A percentile compares a stretch with the other conserved stretches of the same genome.
Conservation (phyloP, 768 basidiomycete species). For the Termitomyces heimii region DNA sequence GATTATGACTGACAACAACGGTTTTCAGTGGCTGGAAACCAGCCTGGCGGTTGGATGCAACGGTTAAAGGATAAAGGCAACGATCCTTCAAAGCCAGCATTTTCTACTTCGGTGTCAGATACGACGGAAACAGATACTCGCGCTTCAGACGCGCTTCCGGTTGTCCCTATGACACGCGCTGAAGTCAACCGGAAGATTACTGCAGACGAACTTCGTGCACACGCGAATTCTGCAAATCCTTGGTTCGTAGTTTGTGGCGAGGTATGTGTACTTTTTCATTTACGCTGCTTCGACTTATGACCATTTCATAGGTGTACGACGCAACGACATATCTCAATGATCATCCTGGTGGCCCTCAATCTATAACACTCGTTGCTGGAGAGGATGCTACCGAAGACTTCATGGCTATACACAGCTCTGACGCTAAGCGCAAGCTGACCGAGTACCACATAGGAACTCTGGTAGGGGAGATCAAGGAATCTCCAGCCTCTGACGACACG, state of each 20-base stretch:
- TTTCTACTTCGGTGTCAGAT: constrained; percentile 13
- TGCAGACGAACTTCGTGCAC: not conserved
- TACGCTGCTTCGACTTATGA: not conserved
- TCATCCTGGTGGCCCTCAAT: constrained; percentile 54
- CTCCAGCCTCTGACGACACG: constrained; percentile 8
- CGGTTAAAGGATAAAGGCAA: constrained; percentile 39
- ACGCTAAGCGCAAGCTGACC: constrained; percentile 38
- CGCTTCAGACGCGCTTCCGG: constrained; percentile 17
- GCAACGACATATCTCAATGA: constrained; percentile 43
- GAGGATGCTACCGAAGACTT: constrained; percentile 62
- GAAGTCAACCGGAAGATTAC: constrained; percentile 29
- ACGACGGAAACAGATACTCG: not conserved
- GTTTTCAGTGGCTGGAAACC: constrained; percentile 30
- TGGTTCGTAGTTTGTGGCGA: constrained; percentile 2
- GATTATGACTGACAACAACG: not conserved
- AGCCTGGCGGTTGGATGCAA: constrained; percentile 58
- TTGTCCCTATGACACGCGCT: constrained; percentile 36
- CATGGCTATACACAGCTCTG: constrained; percentile 54
- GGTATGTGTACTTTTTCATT: not conserved
- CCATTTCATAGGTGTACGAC: constrained; percentile 36
- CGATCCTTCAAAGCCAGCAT: constrained; percentile 37
- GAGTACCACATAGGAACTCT: constrained; percentile 24
- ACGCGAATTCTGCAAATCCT: not conserved
- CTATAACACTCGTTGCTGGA: constrained; percentile 49
- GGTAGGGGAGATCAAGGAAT: not conserved